phyloP scores from a whole-genome alignment of 2,329 filamentous ascomycete species.

The Pseudocercospora fijiensis region DNA sequence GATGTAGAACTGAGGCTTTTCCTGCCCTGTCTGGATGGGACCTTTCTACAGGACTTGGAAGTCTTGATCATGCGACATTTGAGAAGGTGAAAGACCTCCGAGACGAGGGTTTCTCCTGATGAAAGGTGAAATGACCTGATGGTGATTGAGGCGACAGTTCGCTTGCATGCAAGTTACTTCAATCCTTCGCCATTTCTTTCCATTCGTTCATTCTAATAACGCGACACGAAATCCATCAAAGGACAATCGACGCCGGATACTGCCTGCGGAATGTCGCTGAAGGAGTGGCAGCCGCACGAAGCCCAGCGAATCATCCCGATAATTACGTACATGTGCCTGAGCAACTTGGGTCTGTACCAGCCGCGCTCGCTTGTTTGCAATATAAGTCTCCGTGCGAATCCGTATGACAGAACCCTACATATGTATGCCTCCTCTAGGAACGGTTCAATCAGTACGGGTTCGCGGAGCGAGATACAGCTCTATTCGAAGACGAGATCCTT shows the following conservation, averaged over 20 bases:
- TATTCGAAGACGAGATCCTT: too few species aligned
- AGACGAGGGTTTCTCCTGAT: neutral
- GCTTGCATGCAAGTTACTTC: neutral
- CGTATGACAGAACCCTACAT: too few species aligned
- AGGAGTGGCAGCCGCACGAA: neutral
- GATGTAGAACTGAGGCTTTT: constrained; percentile 40
- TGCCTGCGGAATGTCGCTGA: neutral
- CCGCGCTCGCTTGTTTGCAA: too few species aligned
- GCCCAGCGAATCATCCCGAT: too few species aligned
- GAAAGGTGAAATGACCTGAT: neutral
- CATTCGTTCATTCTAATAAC: neutral
- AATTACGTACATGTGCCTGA: too few species aligned
- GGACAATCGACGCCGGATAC: neutral
- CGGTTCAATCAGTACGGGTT: too few species aligned
- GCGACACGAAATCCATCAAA: neutral
- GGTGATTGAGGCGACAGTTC: neutral
- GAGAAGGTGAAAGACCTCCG: neutral
- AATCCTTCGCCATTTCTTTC: neutral
- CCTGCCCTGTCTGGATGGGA: constrained; percentile 33
- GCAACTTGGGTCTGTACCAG: too few species aligned
- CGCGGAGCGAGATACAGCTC: too few species aligned
- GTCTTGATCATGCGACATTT: constrained; percentile 32
- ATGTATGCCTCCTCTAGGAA: too few species aligned
- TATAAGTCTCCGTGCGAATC: too few species aligned
- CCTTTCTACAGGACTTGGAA: constrained; percentile 31